phyloP scores from a whole-genome alignment of 768 basidiomycete genomes.

The Kwoniella mangroviensis region DNA sequence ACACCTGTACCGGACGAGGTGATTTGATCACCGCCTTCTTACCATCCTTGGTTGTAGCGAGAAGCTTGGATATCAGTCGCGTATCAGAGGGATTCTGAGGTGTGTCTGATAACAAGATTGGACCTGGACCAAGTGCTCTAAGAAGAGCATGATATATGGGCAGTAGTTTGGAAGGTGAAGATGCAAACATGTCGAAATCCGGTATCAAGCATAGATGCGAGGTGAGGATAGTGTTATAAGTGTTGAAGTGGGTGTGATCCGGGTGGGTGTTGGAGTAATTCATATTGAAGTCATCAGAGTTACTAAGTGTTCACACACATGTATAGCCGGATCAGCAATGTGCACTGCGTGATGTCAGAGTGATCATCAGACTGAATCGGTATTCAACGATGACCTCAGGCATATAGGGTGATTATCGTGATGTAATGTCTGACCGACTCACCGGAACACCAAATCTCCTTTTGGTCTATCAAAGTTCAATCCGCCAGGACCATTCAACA shows the following conservation, averaged over 20 bases:
- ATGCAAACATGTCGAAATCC: constrained; percentile 53
- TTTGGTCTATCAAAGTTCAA: constrained; percentile 33
- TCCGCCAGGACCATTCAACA: constrained; percentile 46
- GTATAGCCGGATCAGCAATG: no score
- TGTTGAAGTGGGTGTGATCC: constrained; percentile 36
- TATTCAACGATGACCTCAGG: no score
- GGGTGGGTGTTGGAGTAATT: constrained; percentile 28
- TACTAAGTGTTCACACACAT: constrained; percentile 22
- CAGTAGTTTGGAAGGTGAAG: constrained; percentile 17
- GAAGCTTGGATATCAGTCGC: constrained; percentile 19
- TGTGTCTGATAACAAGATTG: constrained; percentile 41
- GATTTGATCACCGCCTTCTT: constrained; percentile 28
- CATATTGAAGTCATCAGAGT: constrained; percentile 48
- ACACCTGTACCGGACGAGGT: constrained; percentile 3
- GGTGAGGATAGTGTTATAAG: constrained; percentile 42
- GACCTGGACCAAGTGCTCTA: constrained; percentile 37
- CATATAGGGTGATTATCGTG: no score
- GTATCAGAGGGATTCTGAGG: constrained; percentile 22
- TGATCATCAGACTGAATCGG: no score
- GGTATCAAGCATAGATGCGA: constrained; percentile 36
- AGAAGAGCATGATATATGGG: constrained; percentile 46
- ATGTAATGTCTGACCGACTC: no score
- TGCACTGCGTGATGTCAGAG: no score
- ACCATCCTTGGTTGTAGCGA: constrained; percentile 17
- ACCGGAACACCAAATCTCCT: constrained; percentile 43